phyloP scores from a whole-genome alignment of 768 basidiomycete genomes.

The Auricularia heimuer region DNA sequence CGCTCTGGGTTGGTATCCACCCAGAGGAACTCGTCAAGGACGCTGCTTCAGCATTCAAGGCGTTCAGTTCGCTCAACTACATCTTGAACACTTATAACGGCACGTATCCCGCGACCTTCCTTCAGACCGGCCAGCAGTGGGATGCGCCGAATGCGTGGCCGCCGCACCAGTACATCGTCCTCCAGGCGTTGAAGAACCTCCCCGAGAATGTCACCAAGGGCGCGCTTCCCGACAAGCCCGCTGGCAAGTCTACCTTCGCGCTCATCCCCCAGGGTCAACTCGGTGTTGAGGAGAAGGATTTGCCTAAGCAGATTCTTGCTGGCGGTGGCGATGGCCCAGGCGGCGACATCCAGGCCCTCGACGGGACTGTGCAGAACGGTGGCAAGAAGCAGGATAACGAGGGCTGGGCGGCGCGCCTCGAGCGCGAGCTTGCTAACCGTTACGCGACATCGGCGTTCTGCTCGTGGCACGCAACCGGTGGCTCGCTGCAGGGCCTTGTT shows the following conservation, averaged over 20 bases:
- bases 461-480: constrained; percentile 71
- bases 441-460: constrained; percentile 78
- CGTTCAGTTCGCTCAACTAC: constrained; percentile 67
- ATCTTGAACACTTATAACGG: constrained; percentile 83
- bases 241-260: constrained; percentile 48
- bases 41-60: constrained; percentile 51
- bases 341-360: constrained; percentile 38
- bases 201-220: constrained; percentile 60
- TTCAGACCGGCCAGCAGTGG: constrained; percentile 78
- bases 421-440: constrained; percentile 72
- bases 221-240: constrained; percentile 39
- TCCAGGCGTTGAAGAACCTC: constrained; percentile 66
- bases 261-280: constrained; percentile 76
- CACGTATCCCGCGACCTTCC: constrained; percentile 70
- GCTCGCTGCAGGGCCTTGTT: constrained; percentile 57
- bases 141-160: constrained; percentile 88
- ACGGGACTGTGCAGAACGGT: constrained; percentile 58
- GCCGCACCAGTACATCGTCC: constrained; percentile 70
- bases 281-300: constrained; percentile 54
- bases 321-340: constrained; percentile 35
- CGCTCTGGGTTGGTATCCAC: constrained; percentile 79
- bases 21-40: constrained; percentile 57
- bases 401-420: constrained; percentile 54
- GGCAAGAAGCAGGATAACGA: constrained; percentile 52
- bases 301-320: constrained; percentile 58